phyloP scores from a whole-genome alignment of 352 stramenopile genomes.

The Globisporangium echinulatum region DNA sequence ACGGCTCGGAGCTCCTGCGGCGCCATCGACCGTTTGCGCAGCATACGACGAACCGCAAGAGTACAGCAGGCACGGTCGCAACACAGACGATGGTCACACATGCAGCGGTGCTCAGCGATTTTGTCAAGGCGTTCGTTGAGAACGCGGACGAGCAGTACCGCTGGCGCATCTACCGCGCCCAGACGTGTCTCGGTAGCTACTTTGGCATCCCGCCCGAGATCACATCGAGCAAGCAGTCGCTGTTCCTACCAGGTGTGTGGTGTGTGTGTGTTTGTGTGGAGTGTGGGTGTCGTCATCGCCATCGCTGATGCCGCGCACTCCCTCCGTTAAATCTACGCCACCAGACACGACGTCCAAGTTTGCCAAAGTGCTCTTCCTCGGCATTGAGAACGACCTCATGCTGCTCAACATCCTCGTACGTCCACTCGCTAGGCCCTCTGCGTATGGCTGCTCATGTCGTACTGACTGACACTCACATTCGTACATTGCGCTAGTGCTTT shows the following conservation, averaged over 20 bases:
- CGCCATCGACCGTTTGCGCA: constrained; percentile 12
- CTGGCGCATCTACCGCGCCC: constrained; percentile 76
- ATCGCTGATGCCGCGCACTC: not conserved
- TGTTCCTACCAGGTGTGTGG: constrained; percentile 52
- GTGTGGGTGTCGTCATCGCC: not conserved
- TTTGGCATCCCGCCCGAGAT: constrained; percentile 73
- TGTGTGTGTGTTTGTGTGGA: no score
- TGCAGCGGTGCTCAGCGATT: constrained; percentile 49
- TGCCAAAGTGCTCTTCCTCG: constrained; percentile 55
- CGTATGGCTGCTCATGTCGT: no score
- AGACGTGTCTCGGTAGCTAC: constrained; percentile 60
- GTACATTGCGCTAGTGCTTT: constrained; percentile 41
- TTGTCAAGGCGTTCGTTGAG: constrained; percentile 82
- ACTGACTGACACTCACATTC: not conserved
- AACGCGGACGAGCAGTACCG: constrained; percentile 73
- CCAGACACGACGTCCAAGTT: constrained; percentile 53
- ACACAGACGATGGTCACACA: constrained; percentile 54
- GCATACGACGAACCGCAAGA: not conserved
- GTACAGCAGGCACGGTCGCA: constrained; percentile 6
- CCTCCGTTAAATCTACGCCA: no score
- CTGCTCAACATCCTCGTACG: constrained; percentile 83
- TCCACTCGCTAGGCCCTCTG: not conserved
- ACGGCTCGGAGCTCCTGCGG: constrained; percentile 4
- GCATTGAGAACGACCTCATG: constrained; percentile 85
- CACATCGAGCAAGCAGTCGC: constrained; percentile 51